These are phyloP conservation scores for Saccharomyces jurei DNA, from an alignment of 805 yeast genomes.

Conservation along the genomic window DNA sequence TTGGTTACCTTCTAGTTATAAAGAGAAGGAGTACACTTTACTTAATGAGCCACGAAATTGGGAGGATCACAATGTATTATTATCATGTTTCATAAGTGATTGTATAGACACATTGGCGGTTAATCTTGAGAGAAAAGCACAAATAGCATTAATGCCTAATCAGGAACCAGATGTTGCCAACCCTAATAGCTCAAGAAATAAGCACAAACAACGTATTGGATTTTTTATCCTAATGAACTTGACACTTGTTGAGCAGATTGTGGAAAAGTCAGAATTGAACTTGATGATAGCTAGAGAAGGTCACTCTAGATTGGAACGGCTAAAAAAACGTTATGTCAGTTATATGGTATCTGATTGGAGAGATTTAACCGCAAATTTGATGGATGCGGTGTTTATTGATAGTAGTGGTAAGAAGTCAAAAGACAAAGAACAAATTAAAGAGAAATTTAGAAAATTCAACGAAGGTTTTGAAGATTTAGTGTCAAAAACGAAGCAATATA, in stretches of 20 bases:
- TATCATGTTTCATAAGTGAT: slow-evolving; percentile 68
- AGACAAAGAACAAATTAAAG: slow-evolving; percentile 76
- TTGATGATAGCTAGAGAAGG: slow-evolving; percentile 51
- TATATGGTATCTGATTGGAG: slow-evolving; percentile 76
- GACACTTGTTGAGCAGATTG: slow-evolving; percentile 64
- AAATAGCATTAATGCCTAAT: slow-evolving; percentile 16
- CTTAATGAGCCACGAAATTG: slow-evolving; percentile 6
- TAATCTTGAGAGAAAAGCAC: slow-evolving; percentile 54
- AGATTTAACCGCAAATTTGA: slow-evolving; percentile 60
- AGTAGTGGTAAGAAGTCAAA: slow-evolving; percentile 49
- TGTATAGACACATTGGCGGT: slow-evolving; percentile 65
- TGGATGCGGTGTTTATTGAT: slow-evolving; percentile 64
- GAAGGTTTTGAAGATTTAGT: slow-evolving; percentile 73
- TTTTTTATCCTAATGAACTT: slow-evolving; percentile 63
- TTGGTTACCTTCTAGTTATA: slow-evolving; percentile 56
- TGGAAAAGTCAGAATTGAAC: slow-evolving; percentile 50
- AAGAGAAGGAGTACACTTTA: slow-evolving; percentile 23
- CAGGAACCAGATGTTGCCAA: slow-evolving; percentile 20
- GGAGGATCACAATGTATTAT: slow-evolving; percentile 37
- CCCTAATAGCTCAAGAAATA: slow-evolving; percentile 14
- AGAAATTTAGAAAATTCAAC: slow-evolving; percentile 75
- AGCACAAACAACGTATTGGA: slow-evolving; percentile 45
- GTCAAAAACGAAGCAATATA: slow-evolving; percentile 54
- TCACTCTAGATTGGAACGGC: slow-evolving; percentile 50
- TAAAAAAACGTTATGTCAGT: slow-evolving; percentile 67